Evolutionary conservation across 805 yeast genomes (phyloP), one percentile per base, ranked within the genome.

Genomic region (Ogataea glucozyma): DNA sequence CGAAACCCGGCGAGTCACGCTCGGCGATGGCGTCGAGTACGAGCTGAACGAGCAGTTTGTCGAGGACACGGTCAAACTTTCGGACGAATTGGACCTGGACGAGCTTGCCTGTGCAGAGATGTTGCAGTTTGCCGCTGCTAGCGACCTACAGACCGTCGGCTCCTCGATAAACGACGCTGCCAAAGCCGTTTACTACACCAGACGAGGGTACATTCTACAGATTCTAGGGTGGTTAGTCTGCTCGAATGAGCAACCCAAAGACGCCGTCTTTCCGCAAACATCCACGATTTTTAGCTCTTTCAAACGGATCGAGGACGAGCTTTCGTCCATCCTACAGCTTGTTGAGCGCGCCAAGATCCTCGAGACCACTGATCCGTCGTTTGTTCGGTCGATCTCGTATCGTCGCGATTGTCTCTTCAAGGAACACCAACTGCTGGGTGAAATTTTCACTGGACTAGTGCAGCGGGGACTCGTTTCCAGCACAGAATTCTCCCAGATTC

Each of bases 31-130:
- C 18, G 75, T 73, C 11, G 77, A 77, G 34, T 83, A 76, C 52
- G 75, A 76, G 46, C 62, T 90, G 23, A 88, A 85, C 56, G 69
- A 77, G 35, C 77, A 78, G 27, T 90, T 88, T 52, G 70, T 84
- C 29, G 72, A 79, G 40, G 70, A 76, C 4, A 75, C 88, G 1
- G 69, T 80, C 4, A 69, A 70, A 18, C 56, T 85, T 13, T 68
- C 90, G 0, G 86, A 81, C 49, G 80, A 79, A 27, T 70, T 91
- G 40, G 71, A 85, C 38, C 67, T 91, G 39, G 95, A 91, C 62
- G 97, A 91, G 60, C 40, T 85, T 21, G 70, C 76, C 2, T 76
- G 87, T 1, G 93, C 95, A 1, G 86, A 88, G 56, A 58, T 87
- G 20, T 70, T 90, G 2, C 75, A 67, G 38, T 60, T 64, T 46